These are phyloP conservation scores for Trichoderma sp. DNA, from an alignment of 2,329 filamentous ascomycete genomes.

Conservation along the genomic window DNA sequence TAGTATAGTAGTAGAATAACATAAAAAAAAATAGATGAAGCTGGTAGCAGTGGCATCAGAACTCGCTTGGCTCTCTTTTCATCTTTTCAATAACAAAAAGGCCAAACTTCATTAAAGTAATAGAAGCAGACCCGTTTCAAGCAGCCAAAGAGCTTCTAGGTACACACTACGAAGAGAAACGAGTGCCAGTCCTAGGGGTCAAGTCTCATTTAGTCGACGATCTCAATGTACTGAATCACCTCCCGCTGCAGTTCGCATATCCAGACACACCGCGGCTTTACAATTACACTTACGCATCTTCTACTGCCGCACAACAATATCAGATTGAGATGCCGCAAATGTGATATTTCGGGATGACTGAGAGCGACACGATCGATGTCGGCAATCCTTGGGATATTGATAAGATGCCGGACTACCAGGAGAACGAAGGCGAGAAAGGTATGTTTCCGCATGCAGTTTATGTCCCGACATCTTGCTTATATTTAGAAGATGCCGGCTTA, in stretches of 20 bases:
- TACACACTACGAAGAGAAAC: slow-evolving; percentile 16
- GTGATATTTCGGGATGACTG: slow-evolving; percentile 22
- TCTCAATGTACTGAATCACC: slow-evolving; percentile 23
- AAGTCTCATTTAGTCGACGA: slow-evolving; percentile 22
- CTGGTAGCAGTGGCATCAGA: slow-evolving; percentile 25
- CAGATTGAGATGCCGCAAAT: slow-evolving; percentile 17
- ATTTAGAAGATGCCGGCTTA: not conserved
- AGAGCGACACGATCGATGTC: slow-evolving; percentile 27
- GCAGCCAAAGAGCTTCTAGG: slow-evolving; percentile 27
- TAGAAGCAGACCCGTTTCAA: slow-evolving; percentile 23
- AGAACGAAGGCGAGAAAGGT: slow-evolving; percentile 25
- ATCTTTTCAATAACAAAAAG: slow-evolving; percentile 24
- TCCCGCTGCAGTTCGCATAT: slow-evolving; percentile 21
- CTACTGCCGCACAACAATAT: slow-evolving; percentile 9
- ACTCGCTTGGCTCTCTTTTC: slow-evolving; percentile 11
- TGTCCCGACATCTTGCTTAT: not conserved
- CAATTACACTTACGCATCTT: slow-evolving; percentile 17
- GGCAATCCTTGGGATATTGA: slow-evolving; percentile 27
- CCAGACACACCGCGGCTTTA: slow-evolving; percentile 22
- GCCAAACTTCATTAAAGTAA: slow-evolving; percentile 24
- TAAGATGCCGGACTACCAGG: slow-evolving; percentile 22
- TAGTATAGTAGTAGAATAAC: no score
- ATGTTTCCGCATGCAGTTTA: not conserved
- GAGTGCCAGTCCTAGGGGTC: slow-evolving; percentile 18
- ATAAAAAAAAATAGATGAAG: no score